Conservation (phyloP, 768 basidiomycete genomes). For the Panus rudis region DNA sequence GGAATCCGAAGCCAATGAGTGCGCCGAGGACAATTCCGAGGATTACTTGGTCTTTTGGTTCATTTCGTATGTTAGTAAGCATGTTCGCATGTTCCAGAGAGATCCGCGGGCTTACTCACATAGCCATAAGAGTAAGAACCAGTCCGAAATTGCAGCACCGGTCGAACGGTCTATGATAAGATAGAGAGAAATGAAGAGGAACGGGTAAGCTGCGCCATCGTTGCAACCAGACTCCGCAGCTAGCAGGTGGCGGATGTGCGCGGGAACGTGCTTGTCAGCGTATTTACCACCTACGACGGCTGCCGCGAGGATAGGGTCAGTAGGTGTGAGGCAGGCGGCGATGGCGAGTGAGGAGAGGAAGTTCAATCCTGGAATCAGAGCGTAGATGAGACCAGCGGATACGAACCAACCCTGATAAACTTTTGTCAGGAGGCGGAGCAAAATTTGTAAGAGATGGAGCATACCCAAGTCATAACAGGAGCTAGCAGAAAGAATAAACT, state of each 20-base stretch:
- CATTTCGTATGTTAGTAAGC: slow-evolving; percentile 4
- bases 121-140: slow-evolving; percentile 84
- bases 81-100: slow-evolving; percentile 1
- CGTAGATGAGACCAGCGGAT: slow-evolving; percentile 86
- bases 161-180: slow-evolving; percentile 63
- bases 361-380: slow-evolving; percentile 79
- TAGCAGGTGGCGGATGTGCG: slow-evolving; percentile 62
- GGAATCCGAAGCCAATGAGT: slow-evolving; percentile 68
- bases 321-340: slow-evolving; percentile 90
- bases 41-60: slow-evolving; percentile 62
- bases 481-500: slow-evolving; percentile 79
- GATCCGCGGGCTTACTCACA: slow-evolving; percentile 49
- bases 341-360: slow-evolving; percentile 88
- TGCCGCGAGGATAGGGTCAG: slow-evolving; percentile 89
- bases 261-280: slow-evolving; percentile 94
- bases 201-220: slow-evolving; percentile 95
- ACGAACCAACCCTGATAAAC: slow-evolving; percentile 81
- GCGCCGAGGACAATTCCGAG: slow-evolving; percentile 72
- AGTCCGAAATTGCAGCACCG: slow-evolving; percentile 67
- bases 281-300: slow-evolving; percentile 94
- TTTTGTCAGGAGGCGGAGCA: slow-evolving; percentile 1
- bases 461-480: slow-evolving; percentile 79
- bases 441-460: slow-evolving; percentile 22
- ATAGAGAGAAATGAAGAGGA: slow-evolving; percentile 86
- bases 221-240: slow-evolving; percentile 86